These are phyloP conservation scores for Penicillium dipodomyicola DNA, from an alignment of 495 filamentous ascomycete species.

Conservation along the genomic window DNA sequence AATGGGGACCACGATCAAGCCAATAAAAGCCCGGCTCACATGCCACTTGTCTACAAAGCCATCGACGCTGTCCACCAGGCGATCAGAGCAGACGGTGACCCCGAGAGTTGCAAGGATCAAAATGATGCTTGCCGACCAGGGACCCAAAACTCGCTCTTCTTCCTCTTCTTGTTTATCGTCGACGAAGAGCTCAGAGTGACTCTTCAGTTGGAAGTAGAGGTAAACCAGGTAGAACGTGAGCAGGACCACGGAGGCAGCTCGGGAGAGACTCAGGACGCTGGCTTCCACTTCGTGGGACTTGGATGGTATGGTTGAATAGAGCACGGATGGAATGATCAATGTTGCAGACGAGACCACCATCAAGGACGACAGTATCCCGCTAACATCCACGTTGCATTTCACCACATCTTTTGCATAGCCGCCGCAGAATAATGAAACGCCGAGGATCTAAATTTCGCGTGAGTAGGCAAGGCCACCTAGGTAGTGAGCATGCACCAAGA, in stretches of 20 bases:
- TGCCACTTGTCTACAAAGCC: slow-evolving; percentile 21
- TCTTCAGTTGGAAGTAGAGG: slow-evolving; percentile 52
- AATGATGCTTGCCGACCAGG: slow-evolving; percentile 18
- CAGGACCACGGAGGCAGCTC: slow-evolving; percentile 45
- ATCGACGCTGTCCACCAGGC: slow-evolving; percentile 32
- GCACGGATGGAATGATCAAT: slow-evolving; percentile 27
- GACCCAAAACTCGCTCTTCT: slow-evolving; percentile 13
- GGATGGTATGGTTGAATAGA: slow-evolving; percentile 24
- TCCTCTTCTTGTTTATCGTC: slow-evolving; percentile 16
- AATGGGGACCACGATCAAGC: slow-evolving; percentile 35
- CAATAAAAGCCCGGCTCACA: slow-evolving; percentile 30
- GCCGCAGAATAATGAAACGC: slow-evolving; percentile 22
- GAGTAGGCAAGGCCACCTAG: neutral
- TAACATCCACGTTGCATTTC: slow-evolving; percentile 22
- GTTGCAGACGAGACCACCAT: slow-evolving; percentile 27
- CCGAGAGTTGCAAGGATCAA: slow-evolving; percentile 27
- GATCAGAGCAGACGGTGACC: slow-evolving; percentile 32
- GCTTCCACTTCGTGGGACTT: slow-evolving; percentile 37
- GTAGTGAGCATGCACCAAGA: neutral
- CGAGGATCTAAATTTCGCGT: slow-evolving; percentile 20
- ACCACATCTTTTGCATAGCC: slow-evolving; percentile 22
- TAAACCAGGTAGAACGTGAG: slow-evolving; percentile 69
- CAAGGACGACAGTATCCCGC: slow-evolving; percentile 25
- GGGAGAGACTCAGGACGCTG: slow-evolving; percentile 43
- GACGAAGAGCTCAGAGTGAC: slow-evolving; percentile 27